These are phyloP conservation scores for Xanthoconium stramineum DNA, from an alignment of 768 basidiomycete species.

Conservation along the genomic window DNA sequence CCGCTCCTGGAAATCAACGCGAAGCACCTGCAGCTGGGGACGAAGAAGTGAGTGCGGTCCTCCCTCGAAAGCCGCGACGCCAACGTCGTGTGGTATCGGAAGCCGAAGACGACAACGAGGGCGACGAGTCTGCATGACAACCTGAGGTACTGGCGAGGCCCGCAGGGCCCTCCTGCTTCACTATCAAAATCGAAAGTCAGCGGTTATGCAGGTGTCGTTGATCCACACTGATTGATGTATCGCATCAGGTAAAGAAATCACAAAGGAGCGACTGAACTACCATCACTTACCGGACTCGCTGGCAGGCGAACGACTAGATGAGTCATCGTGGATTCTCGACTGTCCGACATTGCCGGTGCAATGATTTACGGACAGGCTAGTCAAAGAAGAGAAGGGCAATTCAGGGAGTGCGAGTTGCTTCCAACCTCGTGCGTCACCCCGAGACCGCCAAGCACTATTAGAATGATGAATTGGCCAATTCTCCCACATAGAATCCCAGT, in stretches of 20 bases:
- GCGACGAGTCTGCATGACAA: constrained; percentile 3
- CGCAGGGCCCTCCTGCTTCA: not conserved
- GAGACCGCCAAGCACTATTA: not conserved
- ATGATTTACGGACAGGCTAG: constrained; percentile 6
- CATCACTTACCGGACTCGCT: not conserved
- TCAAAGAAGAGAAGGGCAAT: constrained; percentile 19
- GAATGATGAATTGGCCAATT: not conserved
- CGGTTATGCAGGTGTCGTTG: not conserved
- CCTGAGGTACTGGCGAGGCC: not conserved
- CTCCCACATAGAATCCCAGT: constrained; percentile 4
- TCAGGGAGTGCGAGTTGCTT: not conserved
- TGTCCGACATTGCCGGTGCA: not conserved
- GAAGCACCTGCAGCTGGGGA: constrained; percentile 6
- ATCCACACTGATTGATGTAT: not conserved
- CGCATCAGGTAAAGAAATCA: constrained; percentile 1
- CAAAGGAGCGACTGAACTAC: not conserved
- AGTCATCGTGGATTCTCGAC: not conserved
- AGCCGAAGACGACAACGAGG: constrained; percentile 3
- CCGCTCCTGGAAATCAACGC: not conserved
- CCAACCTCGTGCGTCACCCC: constrained; percentile 12
- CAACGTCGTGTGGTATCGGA: constrained; percentile 9
- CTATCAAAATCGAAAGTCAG: constrained; percentile 4
- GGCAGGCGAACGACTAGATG: not conserved
- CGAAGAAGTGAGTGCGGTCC: not conserved
- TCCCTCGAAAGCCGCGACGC: constrained; percentile 1